Conservation (phyloP, 2,329 filamentous ascomycete genomes). For the Akanthomyces uredinophilus region DNA sequence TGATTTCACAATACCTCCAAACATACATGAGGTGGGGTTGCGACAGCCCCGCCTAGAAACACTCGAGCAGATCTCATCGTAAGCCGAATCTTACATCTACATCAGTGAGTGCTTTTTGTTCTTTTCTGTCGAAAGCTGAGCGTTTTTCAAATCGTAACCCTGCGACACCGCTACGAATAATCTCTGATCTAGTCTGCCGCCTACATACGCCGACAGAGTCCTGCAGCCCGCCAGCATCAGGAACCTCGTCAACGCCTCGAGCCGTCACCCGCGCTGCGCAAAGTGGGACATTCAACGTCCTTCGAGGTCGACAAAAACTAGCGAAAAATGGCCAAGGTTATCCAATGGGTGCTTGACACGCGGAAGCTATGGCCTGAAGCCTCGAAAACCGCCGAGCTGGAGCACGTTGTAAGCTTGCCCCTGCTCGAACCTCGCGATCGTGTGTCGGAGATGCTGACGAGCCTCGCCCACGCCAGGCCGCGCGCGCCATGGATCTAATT, state of each 20-base stretch:
- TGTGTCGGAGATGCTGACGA: slow-evolving; percentile 1
- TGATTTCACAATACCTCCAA: background rate
- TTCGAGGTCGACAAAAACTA: background rate
- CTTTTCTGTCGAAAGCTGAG: too few species aligned
- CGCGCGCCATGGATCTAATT: slow-evolving; percentile 49
- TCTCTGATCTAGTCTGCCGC: background rate
- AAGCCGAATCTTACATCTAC: slow-evolving; percentile 4
- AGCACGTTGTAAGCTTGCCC: slow-evolving; percentile 35
- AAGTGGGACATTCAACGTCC: too few species aligned
- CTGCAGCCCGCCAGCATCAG: too few species aligned
- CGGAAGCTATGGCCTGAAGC: slow-evolving; percentile 52
- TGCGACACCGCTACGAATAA: too few species aligned
- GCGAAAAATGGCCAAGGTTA: slow-evolving; percentile 26
- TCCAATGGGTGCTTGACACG: slow-evolving; percentile 61
- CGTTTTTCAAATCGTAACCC: background rate
- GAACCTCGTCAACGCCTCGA: background rate
- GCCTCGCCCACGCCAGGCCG: slow-evolving; percentile 37
- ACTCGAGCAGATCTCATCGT: background rate
- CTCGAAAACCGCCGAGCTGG: slow-evolving; percentile 42
- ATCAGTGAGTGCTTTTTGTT: background rate
- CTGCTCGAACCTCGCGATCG: background rate
- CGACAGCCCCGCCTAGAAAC: background rate
- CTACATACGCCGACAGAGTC: background rate
- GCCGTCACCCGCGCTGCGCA: background rate
- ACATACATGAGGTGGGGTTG: background rate